A percentile compares a stretch with the other conserved stretches of the same genome.
phyloP scores from a whole-genome alignment of 208 protist genomes.

The Trypanosoma rangeli region DNA sequence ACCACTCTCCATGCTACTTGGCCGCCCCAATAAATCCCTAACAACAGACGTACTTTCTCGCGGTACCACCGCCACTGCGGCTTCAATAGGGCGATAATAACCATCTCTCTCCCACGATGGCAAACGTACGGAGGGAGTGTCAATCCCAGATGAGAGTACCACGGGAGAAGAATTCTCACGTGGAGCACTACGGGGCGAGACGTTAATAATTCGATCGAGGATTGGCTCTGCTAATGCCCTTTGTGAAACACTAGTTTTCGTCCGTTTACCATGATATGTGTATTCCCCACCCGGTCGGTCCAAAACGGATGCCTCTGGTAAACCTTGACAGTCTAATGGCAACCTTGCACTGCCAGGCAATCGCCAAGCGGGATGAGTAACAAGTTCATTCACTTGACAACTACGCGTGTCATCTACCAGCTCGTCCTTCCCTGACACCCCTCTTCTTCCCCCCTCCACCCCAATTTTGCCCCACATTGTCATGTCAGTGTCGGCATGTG shows the following conservation, averaged over 20 bases:
- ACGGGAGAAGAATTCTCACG: background rate
- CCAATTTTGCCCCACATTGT: background rate
- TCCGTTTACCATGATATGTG: background rate
- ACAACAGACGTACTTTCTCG: slow-evolving; percentile 7
- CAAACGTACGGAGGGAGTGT: background rate
- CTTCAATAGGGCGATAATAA: slow-evolving; percentile 29
- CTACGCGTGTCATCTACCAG: background rate
- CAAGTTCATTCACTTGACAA: background rate
- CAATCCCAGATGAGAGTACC: slow-evolving; percentile 1
- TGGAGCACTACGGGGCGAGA: background rate
- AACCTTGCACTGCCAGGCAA: background rate
- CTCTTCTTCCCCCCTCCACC: background rate
- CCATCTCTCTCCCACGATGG: slow-evolving; percentile 1
- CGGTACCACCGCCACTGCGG: slow-evolving; percentile 16
- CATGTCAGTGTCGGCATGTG: background rate
- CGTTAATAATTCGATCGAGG: slow-evolving; percentile 17
- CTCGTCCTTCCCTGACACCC: background rate
- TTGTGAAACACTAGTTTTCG: background rate
- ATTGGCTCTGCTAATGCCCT: slow-evolving; percentile 7
- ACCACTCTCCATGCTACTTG: slow-evolving; percentile 14
- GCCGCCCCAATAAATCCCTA: background rate
- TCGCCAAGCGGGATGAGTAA: background rate
- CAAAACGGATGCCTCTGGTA: background rate
- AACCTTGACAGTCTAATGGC: background rate
- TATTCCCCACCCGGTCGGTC: background rate